Evolutionary conservation across 2,329 filamentous ascomycete genomes (phyloP).

Genomic region (Aspergillus transmontanensis): DNA sequence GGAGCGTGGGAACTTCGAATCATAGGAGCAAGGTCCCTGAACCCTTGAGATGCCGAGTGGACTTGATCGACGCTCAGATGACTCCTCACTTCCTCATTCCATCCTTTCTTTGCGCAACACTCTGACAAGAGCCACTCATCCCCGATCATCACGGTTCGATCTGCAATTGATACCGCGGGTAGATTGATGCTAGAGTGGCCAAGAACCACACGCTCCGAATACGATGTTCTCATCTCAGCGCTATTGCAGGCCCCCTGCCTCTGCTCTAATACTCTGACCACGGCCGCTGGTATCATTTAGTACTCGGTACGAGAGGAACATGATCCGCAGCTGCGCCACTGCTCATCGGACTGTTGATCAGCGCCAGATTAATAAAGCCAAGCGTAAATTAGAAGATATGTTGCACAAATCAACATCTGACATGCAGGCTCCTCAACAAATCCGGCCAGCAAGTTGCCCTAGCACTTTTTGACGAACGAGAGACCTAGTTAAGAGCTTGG

Average conservation of each 20-base stretch:
- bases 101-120: background rate
- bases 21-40: background rate
- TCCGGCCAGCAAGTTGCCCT: background rate
- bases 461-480: background rate
- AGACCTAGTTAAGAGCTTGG: background rate
- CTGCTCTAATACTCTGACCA: too few species aligned
- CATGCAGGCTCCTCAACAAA: background rate
- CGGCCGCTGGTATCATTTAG: background rate
- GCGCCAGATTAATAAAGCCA: background rate
- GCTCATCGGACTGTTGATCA: slow-evolving; percentile 1
- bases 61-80: background rate
- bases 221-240: background rate
- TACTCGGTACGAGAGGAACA: background rate
- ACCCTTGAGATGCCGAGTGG: background rate
- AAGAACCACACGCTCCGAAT: background rate
- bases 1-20: background rate
- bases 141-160: background rate
- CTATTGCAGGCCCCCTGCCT: background rate
- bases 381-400: background rate
- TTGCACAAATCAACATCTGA: background rate
- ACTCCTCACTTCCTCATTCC: background rate
- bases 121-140: background rate
- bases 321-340: slow-evolving; percentile 2
- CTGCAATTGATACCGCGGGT: background rate
- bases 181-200: background rate